phyloP scores from a whole-genome alignment of 228 moss, liverwort and hornwort genomes.

The Sphagnum fallax region DNA sequence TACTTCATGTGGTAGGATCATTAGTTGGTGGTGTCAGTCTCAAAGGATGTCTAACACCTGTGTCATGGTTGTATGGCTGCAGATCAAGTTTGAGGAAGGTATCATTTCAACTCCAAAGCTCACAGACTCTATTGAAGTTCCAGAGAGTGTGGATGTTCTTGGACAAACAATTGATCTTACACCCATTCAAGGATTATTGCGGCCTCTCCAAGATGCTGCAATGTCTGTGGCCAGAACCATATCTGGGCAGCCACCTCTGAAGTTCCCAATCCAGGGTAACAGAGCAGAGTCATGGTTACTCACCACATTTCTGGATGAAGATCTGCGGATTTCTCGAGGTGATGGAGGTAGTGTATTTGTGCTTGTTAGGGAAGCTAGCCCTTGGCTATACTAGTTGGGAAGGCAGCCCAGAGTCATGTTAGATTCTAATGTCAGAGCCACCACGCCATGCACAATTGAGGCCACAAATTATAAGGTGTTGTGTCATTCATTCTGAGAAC shows the following conservation, averaged over 20 bases:
- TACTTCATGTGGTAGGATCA: too few species aligned
- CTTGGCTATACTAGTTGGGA: constrained; percentile 10
- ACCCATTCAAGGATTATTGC: constrained; percentile 29
- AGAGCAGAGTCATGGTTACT: constrained; percentile 44
- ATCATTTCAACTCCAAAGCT: constrained; percentile 49
- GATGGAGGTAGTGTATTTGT: constrained; percentile 54
- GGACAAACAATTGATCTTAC: constrained; percentile 39
- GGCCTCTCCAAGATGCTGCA: constrained; percentile 50
- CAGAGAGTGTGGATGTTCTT: constrained; percentile 33
- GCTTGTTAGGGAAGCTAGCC: constrained; percentile 38
- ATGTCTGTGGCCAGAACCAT: constrained; percentile 34
- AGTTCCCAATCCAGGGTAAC: constrained; percentile 36
- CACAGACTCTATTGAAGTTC: constrained; percentile 43
- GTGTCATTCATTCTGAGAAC: too few species aligned
- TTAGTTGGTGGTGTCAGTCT: too few species aligned
- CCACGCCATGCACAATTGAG: too few species aligned
- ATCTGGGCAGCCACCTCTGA: constrained; percentile 56
- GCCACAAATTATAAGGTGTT: too few species aligned
- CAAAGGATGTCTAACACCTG: too few species aligned
- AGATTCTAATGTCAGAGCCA: too few species aligned
- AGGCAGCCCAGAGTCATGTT: too few species aligned
- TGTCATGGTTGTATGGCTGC: neutral
- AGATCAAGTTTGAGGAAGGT: constrained; percentile 61
- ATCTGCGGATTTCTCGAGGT: constrained; percentile 48
- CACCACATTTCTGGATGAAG: constrained; percentile 53